Base-by-base conservation (phyloP, 192 early-diverging fungal species). In the Gigaspora rosea region DNA sequence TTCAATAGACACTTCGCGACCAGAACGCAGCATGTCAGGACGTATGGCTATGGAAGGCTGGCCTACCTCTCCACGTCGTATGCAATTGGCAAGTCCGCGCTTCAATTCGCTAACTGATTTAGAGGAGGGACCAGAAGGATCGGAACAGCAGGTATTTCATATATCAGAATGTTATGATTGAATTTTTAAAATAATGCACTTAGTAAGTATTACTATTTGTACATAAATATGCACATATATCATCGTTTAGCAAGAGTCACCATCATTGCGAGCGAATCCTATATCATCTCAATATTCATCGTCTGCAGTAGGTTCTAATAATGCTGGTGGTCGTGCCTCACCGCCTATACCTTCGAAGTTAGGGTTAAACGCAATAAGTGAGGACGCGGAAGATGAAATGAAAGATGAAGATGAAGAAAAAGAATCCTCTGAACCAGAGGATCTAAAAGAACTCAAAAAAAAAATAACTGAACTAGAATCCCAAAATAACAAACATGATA, bases 61-160 rank as follows among this genome's bases (percentile, higher is more conserved):
- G 72, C 72, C 72, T 62, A 15, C 72, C n/a, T 63, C 72, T 3
- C 72, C 41, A 48, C 72, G 72, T 49, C 56, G 72, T 15, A 74
- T 74, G 72, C 33, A 74, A 62, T 62, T 74, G 46, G 72, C 46
- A 50, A 74, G 72, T 49, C 72, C 72, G 22, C 59, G 72, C 22
- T 59, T 74, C 13, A 74, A 74, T 32, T 74, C 72, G 46, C 62
- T 74, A 74, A 22, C 36, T 48, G 72, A 74, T 62, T 62, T 74
- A 18, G 46, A 47, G 20, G 72, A 74, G 62, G 58, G 56, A 20
- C 57, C 71, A 2, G 71, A 74, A 47, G 41, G 56, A 47, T 46
- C 56, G 18, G 72, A 74, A 48, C 64, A 66, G n/a, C 72, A 74
- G 72, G 72, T 74, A 74, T 62, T 62, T 41, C 18, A 2, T 22